Evolutionary conservation across 768 basidiomycete genomes (phyloP), one percentile per base, ranked within the genome.

Genomic region (Krasilnikovozyma curviuscula): DNA sequence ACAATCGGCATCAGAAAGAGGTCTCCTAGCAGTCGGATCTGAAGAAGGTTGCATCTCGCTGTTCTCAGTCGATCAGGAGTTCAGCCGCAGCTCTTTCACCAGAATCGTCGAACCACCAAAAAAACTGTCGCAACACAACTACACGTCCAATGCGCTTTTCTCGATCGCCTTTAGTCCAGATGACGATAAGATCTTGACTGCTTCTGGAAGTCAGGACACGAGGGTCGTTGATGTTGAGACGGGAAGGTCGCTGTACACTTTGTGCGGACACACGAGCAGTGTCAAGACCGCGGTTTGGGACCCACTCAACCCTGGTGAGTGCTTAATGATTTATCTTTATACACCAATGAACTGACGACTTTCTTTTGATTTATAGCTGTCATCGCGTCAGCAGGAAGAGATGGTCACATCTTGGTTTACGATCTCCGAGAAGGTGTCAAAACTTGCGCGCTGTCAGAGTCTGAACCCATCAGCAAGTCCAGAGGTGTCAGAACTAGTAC

Each of bases 211-310:
- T 33, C 59, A 60, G 25, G 54, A 53, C 10, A 46, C 57, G 9
- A 44, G 40, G 7, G 29, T 63, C 6, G 41, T 49, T 30, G 58
- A 63, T 38, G 52, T 49, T n/a, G 54, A 49, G 25, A 59, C 55
- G 1, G 51, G 49, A 5, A 14, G 37, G 0, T 46, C 45, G 28
- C 19, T 55, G 10, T 54, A 52, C 4, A 37, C 46, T 5, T 46
- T 61, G 18, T 14, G 28, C n/a, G 60, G 59, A 0, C 62, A 63
- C 47, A 49, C 49, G 4, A 49, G 54, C 7, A 60, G 56, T 5
- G 50, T 63, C 46, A 61, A 61, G 53, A 55, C 45, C n/a, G 45
- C 60, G 10, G 35, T 50, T 0, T 63, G 50, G 45, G 61, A 63
- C 31, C 62, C 62, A 1, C 32, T 37, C 40, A 56, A 55, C 32